These are phyloP conservation scores for Musa troglodytarum DNA, from an alignment of 176 grass and related monocot species.

Conservation along the genomic window DNA sequence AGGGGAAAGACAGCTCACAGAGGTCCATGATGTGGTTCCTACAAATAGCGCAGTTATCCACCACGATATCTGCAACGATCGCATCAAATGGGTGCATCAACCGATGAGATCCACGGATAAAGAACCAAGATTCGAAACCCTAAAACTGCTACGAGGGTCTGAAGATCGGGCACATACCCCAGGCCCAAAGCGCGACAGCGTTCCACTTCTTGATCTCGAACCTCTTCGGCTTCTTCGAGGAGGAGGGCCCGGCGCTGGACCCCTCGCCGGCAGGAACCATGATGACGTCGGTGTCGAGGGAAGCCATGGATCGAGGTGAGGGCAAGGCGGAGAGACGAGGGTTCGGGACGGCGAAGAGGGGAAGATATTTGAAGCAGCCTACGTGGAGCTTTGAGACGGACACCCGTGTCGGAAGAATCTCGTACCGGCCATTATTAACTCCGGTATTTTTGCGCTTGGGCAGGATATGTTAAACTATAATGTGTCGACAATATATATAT, in stretches of 20 bases:
- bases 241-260: slow-evolving; percentile 20
- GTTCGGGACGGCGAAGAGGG: neutral
- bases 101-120: neutral
- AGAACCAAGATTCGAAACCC: slow-evolving; percentile 2
- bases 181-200: slow-evolving; percentile 90
- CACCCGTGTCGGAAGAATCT: too few species aligned
- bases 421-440: too few species aligned
- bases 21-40: slow-evolving; percentile 99
- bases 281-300: slow-evolving; percentile 76
- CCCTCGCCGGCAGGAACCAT: slow-evolving; percentile 39
- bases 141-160: neutral
- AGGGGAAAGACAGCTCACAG: slow-evolving; percentile 36
- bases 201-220: slow-evolving; percentile 99
- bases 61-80: slow-evolving; percentile 58
- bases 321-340: neutral
- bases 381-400: too few species aligned
- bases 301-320: slow-evolving; percentile 35
- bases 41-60: slow-evolving; percentile 96
- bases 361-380: too few species aligned
- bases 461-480: too few species aligned
- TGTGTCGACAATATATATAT: too few species aligned
- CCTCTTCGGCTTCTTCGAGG: slow-evolving; percentile 57
- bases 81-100: neutral
- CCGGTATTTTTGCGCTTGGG: too few species aligned
- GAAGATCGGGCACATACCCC: slow-evolving; percentile 37